phyloP scores from a whole-genome alignment of 441 rosid genomes.

The Omphalea diandra region DNA sequence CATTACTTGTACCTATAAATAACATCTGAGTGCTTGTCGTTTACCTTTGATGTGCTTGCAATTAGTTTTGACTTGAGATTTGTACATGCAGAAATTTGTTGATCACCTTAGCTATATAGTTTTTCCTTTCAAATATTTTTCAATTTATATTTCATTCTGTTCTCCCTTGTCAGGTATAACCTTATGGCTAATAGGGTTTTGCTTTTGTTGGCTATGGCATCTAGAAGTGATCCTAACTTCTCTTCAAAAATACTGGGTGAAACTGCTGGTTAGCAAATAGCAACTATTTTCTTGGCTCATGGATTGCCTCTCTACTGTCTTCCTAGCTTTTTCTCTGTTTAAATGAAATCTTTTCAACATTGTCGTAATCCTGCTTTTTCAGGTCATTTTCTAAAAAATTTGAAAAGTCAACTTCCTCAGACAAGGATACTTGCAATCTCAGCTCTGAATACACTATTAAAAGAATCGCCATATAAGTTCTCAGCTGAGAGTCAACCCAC shows the following conservation, averaged over 20 bases:
- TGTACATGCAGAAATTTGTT: background rate
- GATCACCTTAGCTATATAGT: background rate
- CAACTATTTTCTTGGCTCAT: constrained; percentile 29
- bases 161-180: constrained; percentile 67
- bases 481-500: constrained; percentile 48
- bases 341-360: background rate
- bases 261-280: constrained; percentile 75
- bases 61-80: constrained; percentile 2
- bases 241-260: constrained; percentile 78
- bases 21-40: background rate
- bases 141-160: constrained; percentile 11
- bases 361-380: constrained; percentile 38
- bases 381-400: constrained; percentile 96
- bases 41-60: constrained; percentile 19
- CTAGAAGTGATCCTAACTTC: constrained; percentile 65
- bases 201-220: constrained; percentile 93
- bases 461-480: constrained; percentile 94
- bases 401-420: constrained; percentile 99
- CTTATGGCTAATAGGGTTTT: constrained; percentile 99
- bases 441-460: constrained; percentile 89
- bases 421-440: constrained; percentile 99
- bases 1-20: background rate
- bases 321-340: constrained; percentile 13
- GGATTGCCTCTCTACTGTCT: constrained; percentile 19
- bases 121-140: constrained; percentile 6